These are phyloP conservation scores for Lactarius vividus DNA, from an alignment of 768 basidiomycete genomes.

Conservation along the genomic window DNA sequence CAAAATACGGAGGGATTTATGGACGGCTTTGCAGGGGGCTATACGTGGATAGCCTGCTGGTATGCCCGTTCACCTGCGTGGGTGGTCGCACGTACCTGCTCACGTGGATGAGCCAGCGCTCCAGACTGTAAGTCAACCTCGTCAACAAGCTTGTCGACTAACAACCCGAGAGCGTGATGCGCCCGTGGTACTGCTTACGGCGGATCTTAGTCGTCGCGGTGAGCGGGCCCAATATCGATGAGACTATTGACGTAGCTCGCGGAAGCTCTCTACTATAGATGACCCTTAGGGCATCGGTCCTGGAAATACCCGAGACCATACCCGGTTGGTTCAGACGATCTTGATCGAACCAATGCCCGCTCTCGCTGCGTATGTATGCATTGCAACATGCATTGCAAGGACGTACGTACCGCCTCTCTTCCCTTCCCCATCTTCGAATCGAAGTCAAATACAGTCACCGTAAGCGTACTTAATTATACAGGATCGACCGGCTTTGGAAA, in stretches of 20 bases:
- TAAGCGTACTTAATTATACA: conserved; percentile 36
- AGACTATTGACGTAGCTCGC: neutral
- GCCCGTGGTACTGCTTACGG: conserved; percentile 17
- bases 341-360: conserved; percentile 18
- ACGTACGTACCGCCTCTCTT: conserved; percentile 25
- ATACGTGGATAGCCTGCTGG: conserved; percentile 30
- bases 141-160: conserved; percentile 15
- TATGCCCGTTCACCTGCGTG: conserved; percentile 30
- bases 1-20: conserved; percentile 17
- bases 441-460: conserved; percentile 24
- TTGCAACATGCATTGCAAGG: conserved; percentile 30
- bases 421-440: neutral
- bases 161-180: conserved; percentile 8
- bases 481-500: conserved; percentile 38
- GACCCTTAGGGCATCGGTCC: too few relatives aligned
- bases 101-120: conserved; percentile 29
- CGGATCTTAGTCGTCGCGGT: conserved; percentile 17
- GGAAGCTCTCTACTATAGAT: too few relatives aligned
- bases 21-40: conserved; percentile 35
- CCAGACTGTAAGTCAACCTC: conserved; percentile 28
- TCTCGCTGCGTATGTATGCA: conserved; percentile 22
- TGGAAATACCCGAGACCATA: conserved; percentile 22
- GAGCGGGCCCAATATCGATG: conserved; percentile 1
- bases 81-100: neutral
- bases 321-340: conserved; percentile 26